Evolutionary conservation across 2,329 filamentous ascomycete genomes (phyloP), one percentile per base, ranked within the genome.

Genomic region (Nannizziopsis barbatae): DNA sequence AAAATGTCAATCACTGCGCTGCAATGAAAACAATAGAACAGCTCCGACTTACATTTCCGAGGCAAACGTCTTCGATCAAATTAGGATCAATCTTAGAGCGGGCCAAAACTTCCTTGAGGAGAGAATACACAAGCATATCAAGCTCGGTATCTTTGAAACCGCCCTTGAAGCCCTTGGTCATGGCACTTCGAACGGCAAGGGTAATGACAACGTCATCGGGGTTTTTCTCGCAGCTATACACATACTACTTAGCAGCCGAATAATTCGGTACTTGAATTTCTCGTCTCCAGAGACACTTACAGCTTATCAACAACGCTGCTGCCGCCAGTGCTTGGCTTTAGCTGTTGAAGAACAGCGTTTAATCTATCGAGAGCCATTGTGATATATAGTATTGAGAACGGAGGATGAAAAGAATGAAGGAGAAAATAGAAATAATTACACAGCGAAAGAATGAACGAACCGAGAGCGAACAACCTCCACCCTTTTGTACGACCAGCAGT

Each of bases 201-300:
- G 92, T 98, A 63, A 96, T 95, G 65, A 98, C 92, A 47, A 98
- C 77, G 73, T 98, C 92, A 65, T 96, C 90, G 57, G 89, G 80
- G 68, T 94, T 93, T 75, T 96, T 89, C 58, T 86, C 81, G 50
- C 86, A 88, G 62, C 88, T 95, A 58, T 7, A 48, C 7, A 43
- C 12, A 8, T 31, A 2, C 5, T 22, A 30, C 3, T 52, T 42
- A 52, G 44, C 35, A 31, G 22, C 35, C 15, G n/a, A 30, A 10
- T 5, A 10, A 17, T 8, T 37, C 14, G 8, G 2, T 6, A 37
- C 35, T 17, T 12, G 35, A 37, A 14, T 4, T 14, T 12, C 12
- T 4, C 33, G 4, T 36, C 35, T 7, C n/a, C 36, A 17, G 9
- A 15, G 27, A 7, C 8, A 43, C 54, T 43, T 47, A 56, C 54